Evolutionary conservation across 805 yeast species (phyloP), one percentile per base, ranked within the genome.

Genomic region (Yarrowia hollandica): DNA sequence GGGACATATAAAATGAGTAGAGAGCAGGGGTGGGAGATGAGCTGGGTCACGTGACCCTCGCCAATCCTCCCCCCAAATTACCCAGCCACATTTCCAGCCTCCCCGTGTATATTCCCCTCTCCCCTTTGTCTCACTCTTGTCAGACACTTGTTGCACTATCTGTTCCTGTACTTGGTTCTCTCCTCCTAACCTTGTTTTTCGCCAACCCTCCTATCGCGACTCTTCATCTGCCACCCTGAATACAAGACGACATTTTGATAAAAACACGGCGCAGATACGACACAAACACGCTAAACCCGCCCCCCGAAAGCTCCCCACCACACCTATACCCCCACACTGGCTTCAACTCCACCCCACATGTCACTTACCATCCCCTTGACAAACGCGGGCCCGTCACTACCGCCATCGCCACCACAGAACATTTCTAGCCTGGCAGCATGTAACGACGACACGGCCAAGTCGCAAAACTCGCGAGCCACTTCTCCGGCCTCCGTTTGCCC

Each of bases 101-200:
- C n/a, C n/a, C n/a, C n/a, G n/a, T n/a, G n/a, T n/a, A n/a, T n/a
- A n/a, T n/a, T 8, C 33, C 26, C 37, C 25, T 6, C 30, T 23
- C 25, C 16, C n/a, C n/a, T n/a, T n/a, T 42, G 34, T 42, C 23
- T 26, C 50, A 42, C 34, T n/a, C 2, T 33, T 33, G 37, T 11
- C 37, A 33, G 15, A 8, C 37, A 11, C 37, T 9, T 4, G 6
- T 26, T 44, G 23, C 54, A 28, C 39, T 48, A 31, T 48, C 55
- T 48, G 18, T 11, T 48, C 55, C 55, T 48, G 55, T 48, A 48
- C 39, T 7, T 12, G 11, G 14, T 14, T n/a, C 39, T 48, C 55
- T 48, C 55, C 55, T 48, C 55, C 55, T 48, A 48, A 48, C 55
- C 30, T 48, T 48, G 55, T 48, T 48, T 28, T 15, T 14, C 28